phyloP scores from a whole-genome alignment of 306 rosid genomes.

The Lagenaria siceraria region DNA sequence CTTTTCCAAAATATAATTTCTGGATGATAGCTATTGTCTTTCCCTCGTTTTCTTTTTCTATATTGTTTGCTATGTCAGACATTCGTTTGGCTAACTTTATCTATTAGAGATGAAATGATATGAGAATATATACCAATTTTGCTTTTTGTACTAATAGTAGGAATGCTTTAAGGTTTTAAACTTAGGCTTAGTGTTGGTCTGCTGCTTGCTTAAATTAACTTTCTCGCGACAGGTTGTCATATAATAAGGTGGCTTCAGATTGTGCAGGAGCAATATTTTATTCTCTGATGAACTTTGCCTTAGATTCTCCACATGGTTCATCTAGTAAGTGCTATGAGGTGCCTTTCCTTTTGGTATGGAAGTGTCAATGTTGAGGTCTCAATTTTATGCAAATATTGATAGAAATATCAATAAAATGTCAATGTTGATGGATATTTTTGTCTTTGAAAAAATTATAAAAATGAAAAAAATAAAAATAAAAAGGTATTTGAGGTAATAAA shows the following conservation, averaged over 20 bases:
- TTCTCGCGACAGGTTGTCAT: constrained; percentile 58
- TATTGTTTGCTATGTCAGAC: neutral
- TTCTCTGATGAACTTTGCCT: constrained; percentile 68
- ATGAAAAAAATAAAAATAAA: neutral
- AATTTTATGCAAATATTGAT: neutral
- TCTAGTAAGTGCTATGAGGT: constrained; percentile 35
- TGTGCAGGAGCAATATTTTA: constrained; percentile 89
- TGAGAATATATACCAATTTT: neutral
- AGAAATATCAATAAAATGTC: neutral
- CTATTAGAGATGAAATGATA: neutral
- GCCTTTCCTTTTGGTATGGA: neutral
- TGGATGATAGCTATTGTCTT: neutral
- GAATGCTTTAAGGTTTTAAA: neutral
- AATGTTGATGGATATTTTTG: neutral
- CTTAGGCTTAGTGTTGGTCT: neutral
- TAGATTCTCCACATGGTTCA: constrained; percentile 47
- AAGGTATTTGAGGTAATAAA: neutral
- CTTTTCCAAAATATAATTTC: neutral
- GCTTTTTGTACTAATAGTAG: neutral
- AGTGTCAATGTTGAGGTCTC: neutral
- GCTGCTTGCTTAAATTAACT: neutral
- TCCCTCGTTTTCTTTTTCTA: neutral
- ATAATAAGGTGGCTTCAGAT: constrained; percentile 63
- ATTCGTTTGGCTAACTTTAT: neutral
- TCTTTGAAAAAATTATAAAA: neutral